A percentile compares a stretch with the other conserved stretches of the same genome.
Evolutionary conservation across 345 rosid species (phyloP).

Genomic region (Theobroma cacao): DNA sequence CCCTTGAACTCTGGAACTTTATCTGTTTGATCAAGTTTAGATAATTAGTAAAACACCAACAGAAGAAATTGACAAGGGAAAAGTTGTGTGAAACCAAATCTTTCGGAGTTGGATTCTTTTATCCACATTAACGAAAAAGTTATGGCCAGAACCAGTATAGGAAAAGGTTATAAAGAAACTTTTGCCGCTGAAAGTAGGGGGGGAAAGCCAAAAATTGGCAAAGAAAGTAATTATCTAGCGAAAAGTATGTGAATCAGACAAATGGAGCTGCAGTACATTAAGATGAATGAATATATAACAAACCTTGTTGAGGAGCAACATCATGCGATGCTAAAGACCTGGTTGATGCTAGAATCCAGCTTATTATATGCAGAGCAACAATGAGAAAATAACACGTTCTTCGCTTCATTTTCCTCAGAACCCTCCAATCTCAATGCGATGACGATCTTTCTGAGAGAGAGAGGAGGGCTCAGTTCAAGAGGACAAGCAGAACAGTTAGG

Average conservation of each 20-base stretch:
- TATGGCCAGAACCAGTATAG: background rate
- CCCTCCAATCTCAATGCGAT: background rate
- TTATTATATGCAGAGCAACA: background rate
- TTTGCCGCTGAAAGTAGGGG: background rate
- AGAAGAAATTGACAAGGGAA: background rate
- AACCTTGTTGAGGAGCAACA: slow-evolving; percentile 6
- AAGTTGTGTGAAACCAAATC: background rate
- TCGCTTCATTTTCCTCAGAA: slow-evolving; percentile 7
- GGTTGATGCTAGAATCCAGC: slow-evolving; percentile 7
- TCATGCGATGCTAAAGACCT: background rate
- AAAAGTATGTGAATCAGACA: background rate
- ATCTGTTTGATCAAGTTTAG: background rate
- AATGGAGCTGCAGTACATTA: background rate
- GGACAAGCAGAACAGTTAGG: background rate
- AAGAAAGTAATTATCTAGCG: background rate
- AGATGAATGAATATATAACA: background rate
- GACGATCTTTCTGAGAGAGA: background rate
- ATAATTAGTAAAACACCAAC: background rate
- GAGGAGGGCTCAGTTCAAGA: background rate
- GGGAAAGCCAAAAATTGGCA: background rate
- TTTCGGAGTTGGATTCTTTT: background rate
- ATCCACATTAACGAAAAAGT: background rate
- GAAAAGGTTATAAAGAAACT: background rate
- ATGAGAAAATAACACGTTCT: slow-evolving; percentile 6
- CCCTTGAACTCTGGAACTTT: background rate